A percentile compares a stretch with the other conserved stretches of the same genome.
Evolutionary conservation across 306 rosid species (phyloP).

Genomic region (Sphenostylis stenocarpa): DNA sequence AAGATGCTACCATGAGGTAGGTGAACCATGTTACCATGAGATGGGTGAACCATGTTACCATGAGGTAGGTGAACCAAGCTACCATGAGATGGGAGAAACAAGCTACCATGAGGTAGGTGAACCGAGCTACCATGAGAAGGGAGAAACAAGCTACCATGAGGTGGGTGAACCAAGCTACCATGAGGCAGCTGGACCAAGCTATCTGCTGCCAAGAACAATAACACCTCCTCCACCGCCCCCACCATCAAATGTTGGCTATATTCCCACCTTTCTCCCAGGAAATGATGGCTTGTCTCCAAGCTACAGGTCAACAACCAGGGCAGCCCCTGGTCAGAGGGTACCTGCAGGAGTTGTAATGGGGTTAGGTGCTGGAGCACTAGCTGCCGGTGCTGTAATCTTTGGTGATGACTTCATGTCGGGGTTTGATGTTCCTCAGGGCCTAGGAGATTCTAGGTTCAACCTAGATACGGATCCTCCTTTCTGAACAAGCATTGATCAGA

Average conservation of each 20-base stretch:
- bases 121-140: constrained; percentile 46
- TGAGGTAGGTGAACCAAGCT: constrained; percentile 37
- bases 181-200: constrained; percentile 47
- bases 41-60: constrained; percentile 39
- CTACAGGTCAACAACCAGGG: constrained; percentile 50
- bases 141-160: constrained; percentile 39
- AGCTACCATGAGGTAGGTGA: constrained; percentile 34
- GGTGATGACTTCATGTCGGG: constrained; percentile 87
- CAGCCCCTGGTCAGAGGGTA: constrained; percentile 37
- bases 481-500: constrained; percentile 36
- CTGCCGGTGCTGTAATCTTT: constrained; percentile 81
- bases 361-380: constrained; percentile 76
- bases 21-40: constrained; percentile 27
- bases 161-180: constrained; percentile 50
- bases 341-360: constrained; percentile 57
- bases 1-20: constrained; percentile 37
- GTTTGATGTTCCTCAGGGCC: constrained; percentile 50
- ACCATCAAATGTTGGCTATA: constrained; percentile 56
- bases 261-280: constrained; percentile 57
- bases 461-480: constrained; percentile 50
- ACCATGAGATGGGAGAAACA: constrained; percentile 32
- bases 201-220: constrained; percentile 45
- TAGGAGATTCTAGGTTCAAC: constrained; percentile 47
- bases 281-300: constrained; percentile 42
- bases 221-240: constrained; percentile 64